Evolutionary conservation across 441 rosid species (phyloP).

Genomic region (Sinapis alba): DNA sequence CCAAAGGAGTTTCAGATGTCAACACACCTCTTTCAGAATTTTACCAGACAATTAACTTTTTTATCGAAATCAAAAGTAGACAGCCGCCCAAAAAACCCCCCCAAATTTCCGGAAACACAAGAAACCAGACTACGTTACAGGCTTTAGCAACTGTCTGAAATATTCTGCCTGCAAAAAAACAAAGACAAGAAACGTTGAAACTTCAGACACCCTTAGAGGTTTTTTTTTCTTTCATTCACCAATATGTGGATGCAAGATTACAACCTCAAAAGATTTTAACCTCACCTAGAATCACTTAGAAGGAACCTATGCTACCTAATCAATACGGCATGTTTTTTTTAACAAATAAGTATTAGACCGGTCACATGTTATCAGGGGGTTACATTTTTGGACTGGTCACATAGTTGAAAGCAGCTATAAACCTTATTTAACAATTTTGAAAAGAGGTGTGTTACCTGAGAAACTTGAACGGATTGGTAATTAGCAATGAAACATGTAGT

Average conservation of each 20-base stretch:
- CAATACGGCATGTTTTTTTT: no score
- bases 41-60: constrained; percentile 37
- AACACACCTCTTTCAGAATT: constrained; percentile 44
- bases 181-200: background rate
- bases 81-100: constrained; percentile 40
- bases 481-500: constrained; percentile 64
- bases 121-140: constrained; percentile 84
- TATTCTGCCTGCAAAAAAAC: constrained; percentile 78
- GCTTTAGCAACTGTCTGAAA: constrained; percentile 96
- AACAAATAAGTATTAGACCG: background rate
- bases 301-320: no score
- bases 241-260: no score
- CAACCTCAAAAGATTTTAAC: no score
- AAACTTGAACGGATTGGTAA: constrained; percentile 82
- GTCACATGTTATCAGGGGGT: background rate
- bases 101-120: constrained; percentile 46
- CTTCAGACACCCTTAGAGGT: background rate
- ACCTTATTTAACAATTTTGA: background rate
- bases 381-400: no score
- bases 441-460: constrained; percentile 56
- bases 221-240: no score
- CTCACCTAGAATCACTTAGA: no score
- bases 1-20: constrained; percentile 34
- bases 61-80: constrained; percentile 46
- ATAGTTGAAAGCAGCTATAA: background rate